Conservation (phyloP, 139 green algal genomes). For the Coelastrella sp. region DNA sequence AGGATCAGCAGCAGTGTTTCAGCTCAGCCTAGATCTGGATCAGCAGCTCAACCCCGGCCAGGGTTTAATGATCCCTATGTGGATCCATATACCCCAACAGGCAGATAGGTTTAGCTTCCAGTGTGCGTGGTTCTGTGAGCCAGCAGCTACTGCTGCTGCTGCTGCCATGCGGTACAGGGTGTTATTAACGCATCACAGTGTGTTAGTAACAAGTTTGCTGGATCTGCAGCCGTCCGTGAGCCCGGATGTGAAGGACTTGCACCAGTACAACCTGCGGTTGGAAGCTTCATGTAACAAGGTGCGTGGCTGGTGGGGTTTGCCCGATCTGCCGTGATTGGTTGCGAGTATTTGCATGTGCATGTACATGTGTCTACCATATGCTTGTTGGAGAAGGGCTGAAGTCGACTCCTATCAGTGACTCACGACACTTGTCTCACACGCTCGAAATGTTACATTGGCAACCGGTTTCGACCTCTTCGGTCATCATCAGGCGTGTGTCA, state of each 20-base stretch:
- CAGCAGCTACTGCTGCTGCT: slow-evolving; percentile 19
- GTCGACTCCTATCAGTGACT: too few relatives aligned
- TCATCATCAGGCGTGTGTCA: too few relatives aligned
- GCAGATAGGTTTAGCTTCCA: slow-evolving; percentile 58
- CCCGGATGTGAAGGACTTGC: slow-evolving; percentile 36
- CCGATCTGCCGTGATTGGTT: too few relatives aligned
- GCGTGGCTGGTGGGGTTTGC: too few relatives aligned
- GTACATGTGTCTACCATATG: too few relatives aligned
- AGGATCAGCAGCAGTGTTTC: slow-evolving; percentile 33
- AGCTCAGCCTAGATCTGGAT: background rate
- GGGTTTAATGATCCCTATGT: slow-evolving; percentile 64
- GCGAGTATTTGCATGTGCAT: too few relatives aligned
- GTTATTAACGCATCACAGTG: slow-evolving; percentile 62
- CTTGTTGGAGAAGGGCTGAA: too few relatives aligned
- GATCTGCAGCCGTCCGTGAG: slow-evolving; percentile 49
- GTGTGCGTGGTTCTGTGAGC: slow-evolving; percentile 70
- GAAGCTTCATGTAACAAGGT: slow-evolving; percentile 56
- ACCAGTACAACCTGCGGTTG: slow-evolving; percentile 48
- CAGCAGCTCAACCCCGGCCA: slow-evolving; percentile 52
- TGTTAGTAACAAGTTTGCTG: slow-evolving; percentile 67
- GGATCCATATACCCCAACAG: slow-evolving; percentile 66
- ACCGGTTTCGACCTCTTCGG: too few relatives aligned
- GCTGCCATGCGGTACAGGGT: slow-evolving; percentile 65
- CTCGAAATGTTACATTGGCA: too few relatives aligned
- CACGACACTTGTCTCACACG: too few relatives aligned